Evolutionary conservation across 2,329 filamentous ascomycete species (phyloP).

Genomic region (Cylindrodendrum hubeiense): DNA sequence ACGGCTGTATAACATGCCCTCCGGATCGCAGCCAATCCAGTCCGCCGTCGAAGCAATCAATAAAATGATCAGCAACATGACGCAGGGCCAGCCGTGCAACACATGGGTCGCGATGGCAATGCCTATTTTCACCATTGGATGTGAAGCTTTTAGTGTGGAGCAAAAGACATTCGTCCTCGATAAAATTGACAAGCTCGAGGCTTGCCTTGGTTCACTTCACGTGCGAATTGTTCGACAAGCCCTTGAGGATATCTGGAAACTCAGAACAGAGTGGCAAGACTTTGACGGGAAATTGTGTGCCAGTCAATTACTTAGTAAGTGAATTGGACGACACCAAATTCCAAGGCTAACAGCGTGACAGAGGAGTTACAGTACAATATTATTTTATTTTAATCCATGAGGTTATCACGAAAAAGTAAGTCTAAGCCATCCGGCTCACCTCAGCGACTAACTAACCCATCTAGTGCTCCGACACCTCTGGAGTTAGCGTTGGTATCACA

Average conservation of each 20-base stretch:
- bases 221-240: constrained; percentile 43
- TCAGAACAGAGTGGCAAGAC: constrained; percentile 36
- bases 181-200: constrained; percentile 42
- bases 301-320: constrained; percentile 38
- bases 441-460: background rate
- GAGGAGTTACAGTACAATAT: constrained; percentile 45
- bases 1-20: constrained; percentile 36
- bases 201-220: constrained; percentile 43
- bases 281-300: constrained; percentile 36
- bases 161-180: constrained; percentile 41
- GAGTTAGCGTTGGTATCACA: too few species aligned
- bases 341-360: constrained; percentile 12
- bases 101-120: constrained; percentile 49
- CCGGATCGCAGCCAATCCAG: constrained; percentile 31
- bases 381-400: constrained; percentile 39
- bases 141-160: constrained; percentile 38
- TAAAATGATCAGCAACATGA: constrained; percentile 43
- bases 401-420: too few species aligned
- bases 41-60: constrained; percentile 34
- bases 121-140: constrained; percentile 46
- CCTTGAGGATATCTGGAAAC: constrained; percentile 43
- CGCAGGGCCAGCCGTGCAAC: constrained; percentile 45
- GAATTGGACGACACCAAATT: background rate
- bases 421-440: background rate
- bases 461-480: too few species aligned